phyloP scores from a whole-genome alignment of 768 basidiomycete species.

The Lactifluus echinatus region DNA sequence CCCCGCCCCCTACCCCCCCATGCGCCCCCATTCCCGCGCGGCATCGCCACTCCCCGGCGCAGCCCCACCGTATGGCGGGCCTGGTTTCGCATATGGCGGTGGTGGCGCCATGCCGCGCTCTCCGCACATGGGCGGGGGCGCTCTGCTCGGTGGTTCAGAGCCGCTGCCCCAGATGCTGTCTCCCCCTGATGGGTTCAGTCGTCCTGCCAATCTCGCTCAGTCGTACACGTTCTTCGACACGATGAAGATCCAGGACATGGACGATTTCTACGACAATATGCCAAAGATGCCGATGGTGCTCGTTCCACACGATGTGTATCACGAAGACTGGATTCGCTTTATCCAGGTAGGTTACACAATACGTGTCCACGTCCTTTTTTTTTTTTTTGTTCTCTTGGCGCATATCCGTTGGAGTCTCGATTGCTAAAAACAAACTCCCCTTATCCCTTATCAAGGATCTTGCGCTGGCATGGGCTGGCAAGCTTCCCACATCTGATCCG shows the following conservation, averaged over 20 bases:
- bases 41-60: conserved; percentile 16
- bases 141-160: background rate
- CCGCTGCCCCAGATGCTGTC: conserved; percentile 25
- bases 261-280: conserved; percentile 54
- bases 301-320: conserved; percentile 65
- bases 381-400: too few species aligned
- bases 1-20: conserved; percentile 15
- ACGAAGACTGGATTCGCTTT: conserved; percentile 73
- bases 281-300: conserved; percentile 69
- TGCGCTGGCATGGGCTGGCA: conserved; percentile 67
- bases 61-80: too few species aligned
- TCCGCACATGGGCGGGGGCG: conserved; percentile 11
- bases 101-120: conserved; percentile 9
- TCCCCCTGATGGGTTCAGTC: conserved; percentile 65
- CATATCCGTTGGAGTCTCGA: background rate
- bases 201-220: conserved; percentile 58
- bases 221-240: conserved; percentile 61
- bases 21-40: conserved; percentile 17
- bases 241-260: conserved; percentile 71
- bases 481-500: conserved; percentile 48
- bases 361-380: too few species aligned
- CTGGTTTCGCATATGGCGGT: conserved; percentile 18
- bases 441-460: conserved; percentile 50
- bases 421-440: background rate
- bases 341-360: conserved; percentile 64